A percentile compares a stretch with the other conserved stretches of the same genome.
Evolutionary conservation across 1,284 basidiomycete species (phyloP).

Genomic region (Fomitopsis pinicola): DNA sequence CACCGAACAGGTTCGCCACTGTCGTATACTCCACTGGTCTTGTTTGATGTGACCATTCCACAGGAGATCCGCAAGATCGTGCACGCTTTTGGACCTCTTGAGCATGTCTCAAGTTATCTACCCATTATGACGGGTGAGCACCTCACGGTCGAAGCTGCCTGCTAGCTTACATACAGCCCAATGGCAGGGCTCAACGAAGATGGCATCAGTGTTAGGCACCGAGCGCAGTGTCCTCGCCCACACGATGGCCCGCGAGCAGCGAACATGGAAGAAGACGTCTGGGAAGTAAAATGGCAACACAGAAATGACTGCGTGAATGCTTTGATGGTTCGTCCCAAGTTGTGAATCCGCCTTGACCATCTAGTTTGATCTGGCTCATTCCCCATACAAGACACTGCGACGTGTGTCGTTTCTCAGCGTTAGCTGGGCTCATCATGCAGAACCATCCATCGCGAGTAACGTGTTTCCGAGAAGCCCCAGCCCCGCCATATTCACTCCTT

Average conservation of each 20-base stretch:
- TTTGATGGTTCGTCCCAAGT: constrained; percentile 45
- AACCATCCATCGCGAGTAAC: background rate
- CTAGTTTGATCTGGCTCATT: background rate
- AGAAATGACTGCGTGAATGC: constrained; percentile 71
- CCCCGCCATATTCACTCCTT: background rate
- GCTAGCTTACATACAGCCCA: too few relatives aligned
- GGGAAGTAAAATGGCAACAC: constrained; percentile 74
- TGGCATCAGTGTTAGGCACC: background rate
- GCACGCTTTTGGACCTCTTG: constrained; percentile 52
- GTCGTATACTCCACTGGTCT: background rate
- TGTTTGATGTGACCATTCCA: background rate
- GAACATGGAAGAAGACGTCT: constrained; percentile 55
- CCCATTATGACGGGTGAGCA: constrained; percentile 8
- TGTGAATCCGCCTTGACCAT: background rate
- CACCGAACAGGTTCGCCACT: constrained; percentile 47
- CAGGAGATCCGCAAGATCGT: constrained; percentile 47
- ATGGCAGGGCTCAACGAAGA: background rate
- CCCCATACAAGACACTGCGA: constrained; percentile 51
- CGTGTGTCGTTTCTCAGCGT: constrained; percentile 64
- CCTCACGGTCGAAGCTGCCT: background rate
- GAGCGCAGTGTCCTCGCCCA: constrained; percentile 25
- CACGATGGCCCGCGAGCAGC: constrained; percentile 51
- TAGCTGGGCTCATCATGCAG: constrained; percentile 67
- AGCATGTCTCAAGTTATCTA: constrained; percentile 34
- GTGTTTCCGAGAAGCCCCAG: background rate